A percentile compares a stretch with the other conserved stretches of the same genome.
Conservation (phyloP, 306 rosid genomes). For the Castanea mollissima region DNA sequence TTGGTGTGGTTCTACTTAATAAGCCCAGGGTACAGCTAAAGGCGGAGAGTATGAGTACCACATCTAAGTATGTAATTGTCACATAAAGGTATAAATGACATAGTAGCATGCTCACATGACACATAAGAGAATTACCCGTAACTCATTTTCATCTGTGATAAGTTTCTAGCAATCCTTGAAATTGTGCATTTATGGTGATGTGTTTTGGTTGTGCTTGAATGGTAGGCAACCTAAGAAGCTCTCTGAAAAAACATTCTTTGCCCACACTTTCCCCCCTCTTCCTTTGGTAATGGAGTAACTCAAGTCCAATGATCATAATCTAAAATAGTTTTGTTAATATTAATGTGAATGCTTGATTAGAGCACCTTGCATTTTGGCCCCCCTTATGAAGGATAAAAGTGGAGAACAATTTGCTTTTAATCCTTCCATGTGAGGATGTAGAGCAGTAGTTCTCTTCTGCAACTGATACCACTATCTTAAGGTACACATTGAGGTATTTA, state of each 20-base stretch:
- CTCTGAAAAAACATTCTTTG: no score
- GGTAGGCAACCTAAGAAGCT: neutral
- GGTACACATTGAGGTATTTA: no score
- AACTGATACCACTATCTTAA: no score
- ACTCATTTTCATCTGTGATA: neutral
- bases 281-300: neutral
- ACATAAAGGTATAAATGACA: neutral
- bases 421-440: no score
- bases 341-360: no score
- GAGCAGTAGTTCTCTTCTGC: no score
- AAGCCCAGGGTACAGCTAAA: neutral
- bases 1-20: neutral
- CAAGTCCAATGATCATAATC: neutral
- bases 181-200: neutral
- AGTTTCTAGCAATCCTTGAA: neutral
- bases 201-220: neutral
- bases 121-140: neutral
- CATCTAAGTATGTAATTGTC: neutral
- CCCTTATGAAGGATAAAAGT: no score
- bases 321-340: neutral
- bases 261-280: neutral
- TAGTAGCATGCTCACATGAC: neutral
- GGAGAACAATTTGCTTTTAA: no score
- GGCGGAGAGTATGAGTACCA: neutral
- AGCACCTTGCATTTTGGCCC: no score